Conservation (phyloP, 805 yeast genomes). For the Torulaspora maleeae region DNA sequence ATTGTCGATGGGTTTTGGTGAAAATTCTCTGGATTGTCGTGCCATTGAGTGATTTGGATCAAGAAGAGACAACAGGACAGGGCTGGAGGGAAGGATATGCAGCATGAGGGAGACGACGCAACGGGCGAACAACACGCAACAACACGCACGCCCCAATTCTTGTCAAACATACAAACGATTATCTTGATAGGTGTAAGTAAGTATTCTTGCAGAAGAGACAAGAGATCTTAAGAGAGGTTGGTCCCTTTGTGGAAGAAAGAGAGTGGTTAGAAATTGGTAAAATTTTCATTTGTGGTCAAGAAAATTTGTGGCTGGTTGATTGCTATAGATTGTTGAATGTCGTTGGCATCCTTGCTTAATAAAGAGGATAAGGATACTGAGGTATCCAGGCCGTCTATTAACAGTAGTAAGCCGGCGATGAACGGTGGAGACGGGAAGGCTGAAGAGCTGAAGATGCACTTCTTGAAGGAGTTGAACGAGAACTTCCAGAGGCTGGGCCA, state of each 20-base stretch:
- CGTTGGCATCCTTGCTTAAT: constrained; percentile 31
- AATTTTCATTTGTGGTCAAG: not conserved
- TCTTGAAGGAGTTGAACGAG: constrained; percentile 18
- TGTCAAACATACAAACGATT: constrained; percentile 1
- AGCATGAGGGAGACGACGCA: constrained; percentile 7
- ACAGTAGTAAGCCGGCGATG: constrained; percentile 1
- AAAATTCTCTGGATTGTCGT: constrained; percentile 7
- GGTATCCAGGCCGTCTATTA: constrained; percentile 3
- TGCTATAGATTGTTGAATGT: constrained; percentile 17
- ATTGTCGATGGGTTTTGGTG: constrained; percentile 2
- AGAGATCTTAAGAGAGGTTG: not conserved
- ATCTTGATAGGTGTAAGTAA: not conserved
- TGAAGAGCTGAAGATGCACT: constrained; percentile 12
- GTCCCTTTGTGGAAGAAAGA: not conserved
- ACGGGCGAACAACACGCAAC: constrained; percentile 4
- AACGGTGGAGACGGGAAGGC: constrained; percentile 2
- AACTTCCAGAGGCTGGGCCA: constrained; percentile 20
- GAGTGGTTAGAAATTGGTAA: not conserved
- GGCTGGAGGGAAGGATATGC: constrained; percentile 6
- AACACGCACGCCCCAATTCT: constrained; percentile 2
- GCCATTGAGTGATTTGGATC: constrained; percentile 11
- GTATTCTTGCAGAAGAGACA: not conserved
- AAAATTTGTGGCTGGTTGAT: not conserved
- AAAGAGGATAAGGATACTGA: constrained; percentile 24
- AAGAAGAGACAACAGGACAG: constrained; percentile 9